These are phyloP conservation scores for Rubroboletus satanas DNA, from an alignment of 768 basidiomycete genomes.

Conservation along the genomic window DNA sequence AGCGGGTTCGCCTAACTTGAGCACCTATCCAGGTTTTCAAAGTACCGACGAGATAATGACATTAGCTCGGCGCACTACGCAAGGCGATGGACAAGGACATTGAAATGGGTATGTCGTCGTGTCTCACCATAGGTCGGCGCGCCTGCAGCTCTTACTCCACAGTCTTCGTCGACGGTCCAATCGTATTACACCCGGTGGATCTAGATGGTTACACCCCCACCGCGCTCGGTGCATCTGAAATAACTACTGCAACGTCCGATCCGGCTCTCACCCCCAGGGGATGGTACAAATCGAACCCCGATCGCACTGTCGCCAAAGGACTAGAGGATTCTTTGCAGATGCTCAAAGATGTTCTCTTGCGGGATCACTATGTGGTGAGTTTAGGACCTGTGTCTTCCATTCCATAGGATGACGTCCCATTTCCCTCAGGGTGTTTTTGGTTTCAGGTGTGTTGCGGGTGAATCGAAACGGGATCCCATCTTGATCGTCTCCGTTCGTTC, in stretches of 20 bases:
- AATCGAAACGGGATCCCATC: neutral
- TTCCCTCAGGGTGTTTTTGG: constrained; percentile 66
- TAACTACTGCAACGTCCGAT: constrained; percentile 35
- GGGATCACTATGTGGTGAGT: constrained; percentile 63
- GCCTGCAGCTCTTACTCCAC: neutral
- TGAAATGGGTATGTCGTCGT: constrained; percentile 51
- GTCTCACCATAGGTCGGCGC: neutral
- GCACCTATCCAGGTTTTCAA: neutral
- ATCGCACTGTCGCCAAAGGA: constrained; percentile 49
- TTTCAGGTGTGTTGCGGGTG: constrained; percentile 51
- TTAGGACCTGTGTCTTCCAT: neutral
- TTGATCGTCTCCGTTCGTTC: constrained; percentile 5
- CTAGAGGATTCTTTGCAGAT: constrained; percentile 53
- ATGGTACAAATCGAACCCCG: constrained; percentile 65
- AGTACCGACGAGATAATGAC: neutral
- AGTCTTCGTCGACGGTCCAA: constrained; percentile 77
- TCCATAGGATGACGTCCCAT: neutral
- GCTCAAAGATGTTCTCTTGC: constrained; percentile 54
- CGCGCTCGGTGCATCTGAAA: constrained; percentile 40
- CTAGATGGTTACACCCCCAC: constrained; percentile 33
- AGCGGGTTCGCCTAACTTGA: constrained; percentile 47
- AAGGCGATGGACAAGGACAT: constrained; percentile 63
- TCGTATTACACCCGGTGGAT: constrained; percentile 64
- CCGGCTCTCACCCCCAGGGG: constrained; percentile 56
- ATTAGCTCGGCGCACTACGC: constrained; percentile 66